A percentile compares a stretch with the other conserved stretches of the same genome.
These are phyloP conservation scores for Phytopythium ostracodes DNA, from an alignment of 352 stramenopile species.

Conservation along the genomic window DNA sequence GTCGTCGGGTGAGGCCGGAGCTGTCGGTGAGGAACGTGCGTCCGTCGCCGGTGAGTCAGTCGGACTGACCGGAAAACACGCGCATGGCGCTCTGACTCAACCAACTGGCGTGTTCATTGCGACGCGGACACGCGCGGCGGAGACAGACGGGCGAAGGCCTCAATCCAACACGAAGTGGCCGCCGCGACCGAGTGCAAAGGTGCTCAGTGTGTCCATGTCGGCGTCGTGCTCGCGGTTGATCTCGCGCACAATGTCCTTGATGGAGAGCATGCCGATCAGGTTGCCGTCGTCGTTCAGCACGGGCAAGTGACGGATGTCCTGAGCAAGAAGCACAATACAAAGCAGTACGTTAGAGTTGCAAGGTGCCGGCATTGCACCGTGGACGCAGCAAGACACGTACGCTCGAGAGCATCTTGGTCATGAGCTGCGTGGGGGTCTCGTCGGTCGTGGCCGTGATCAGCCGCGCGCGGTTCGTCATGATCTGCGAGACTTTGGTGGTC, in stretches of 20 bases:
- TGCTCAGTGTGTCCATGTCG: constrained; percentile 78
- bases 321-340: too few relatives aligned
- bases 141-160: background rate
- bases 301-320: constrained; percentile 93
- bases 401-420: constrained; percentile 95
- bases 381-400: constrained; percentile 25
- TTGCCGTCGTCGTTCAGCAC: constrained; percentile 91
- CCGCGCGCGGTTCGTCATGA: constrained; percentile 92
- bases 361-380: background rate
- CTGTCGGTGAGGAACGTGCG: too few relatives aligned
- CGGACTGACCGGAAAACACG: too few relatives aligned
- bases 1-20: too few relatives aligned
- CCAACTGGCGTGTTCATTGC: too few relatives aligned
- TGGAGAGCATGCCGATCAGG: constrained; percentile 92
- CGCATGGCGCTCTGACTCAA: too few relatives aligned
- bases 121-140: too few relatives aligned
- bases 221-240: constrained; percentile 78
- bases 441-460: constrained; percentile 83
- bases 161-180: constrained; percentile 83
- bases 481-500: constrained; percentile 88
- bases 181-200: constrained; percentile 69
- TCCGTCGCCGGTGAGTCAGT: too few relatives aligned
- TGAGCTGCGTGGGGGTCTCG: constrained; percentile 89
- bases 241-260: constrained; percentile 92
- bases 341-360: too few relatives aligned